These are phyloP conservation scores for Macadamia integrifolia DNA, from an alignment of 164 flowering plant genomes.

Conservation along the genomic window DNA sequence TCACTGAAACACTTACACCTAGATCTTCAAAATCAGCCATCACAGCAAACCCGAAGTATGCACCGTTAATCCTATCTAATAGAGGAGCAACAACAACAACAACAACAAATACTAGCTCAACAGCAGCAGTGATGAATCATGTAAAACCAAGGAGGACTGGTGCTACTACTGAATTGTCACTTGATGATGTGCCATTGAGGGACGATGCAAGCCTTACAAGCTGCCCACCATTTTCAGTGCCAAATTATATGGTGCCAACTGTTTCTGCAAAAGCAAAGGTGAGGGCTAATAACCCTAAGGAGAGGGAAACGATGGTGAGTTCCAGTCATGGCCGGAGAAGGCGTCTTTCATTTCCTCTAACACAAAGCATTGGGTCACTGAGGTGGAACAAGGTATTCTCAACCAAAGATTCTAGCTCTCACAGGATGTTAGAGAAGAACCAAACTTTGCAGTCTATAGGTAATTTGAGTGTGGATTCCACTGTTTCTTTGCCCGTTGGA, in stretches of 20 bases:
- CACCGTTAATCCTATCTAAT: neutral
- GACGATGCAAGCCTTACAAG: conserved; percentile 92
- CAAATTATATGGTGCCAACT: conserved; percentile 88
- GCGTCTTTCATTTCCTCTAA: conserved; percentile 60
- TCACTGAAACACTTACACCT: conserved; percentile 46
- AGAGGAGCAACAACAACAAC: conserved; percentile 2
- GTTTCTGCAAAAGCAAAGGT: conserved; percentile 77
- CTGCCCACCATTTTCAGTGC: conserved; percentile 88
- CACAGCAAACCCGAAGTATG: conserved; percentile 23
- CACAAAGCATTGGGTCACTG: conserved; percentile 53
- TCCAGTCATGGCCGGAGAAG: conserved; percentile 46
- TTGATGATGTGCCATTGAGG: conserved; percentile 23
- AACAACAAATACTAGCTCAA: conserved; percentile 12
- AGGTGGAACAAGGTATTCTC: conserved; percentile 66
- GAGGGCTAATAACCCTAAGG: conserved; percentile 49
- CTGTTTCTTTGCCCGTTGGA: no score
- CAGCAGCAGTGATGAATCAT: conserved; percentile 14
- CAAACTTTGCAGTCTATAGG: no score
- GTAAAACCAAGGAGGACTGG: conserved; percentile 33
- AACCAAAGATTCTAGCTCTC: conserved; percentile 14
- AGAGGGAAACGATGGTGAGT: conserved; percentile 28
- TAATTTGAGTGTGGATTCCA: no score
- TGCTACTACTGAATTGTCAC: conserved; percentile 26
- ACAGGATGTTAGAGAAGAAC: no score
- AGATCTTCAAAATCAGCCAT: conserved; percentile 51